phyloP scores from a whole-genome alignment of 2,329 filamentous ascomycete genomes.

The Aspergillus sp. region DNA sequence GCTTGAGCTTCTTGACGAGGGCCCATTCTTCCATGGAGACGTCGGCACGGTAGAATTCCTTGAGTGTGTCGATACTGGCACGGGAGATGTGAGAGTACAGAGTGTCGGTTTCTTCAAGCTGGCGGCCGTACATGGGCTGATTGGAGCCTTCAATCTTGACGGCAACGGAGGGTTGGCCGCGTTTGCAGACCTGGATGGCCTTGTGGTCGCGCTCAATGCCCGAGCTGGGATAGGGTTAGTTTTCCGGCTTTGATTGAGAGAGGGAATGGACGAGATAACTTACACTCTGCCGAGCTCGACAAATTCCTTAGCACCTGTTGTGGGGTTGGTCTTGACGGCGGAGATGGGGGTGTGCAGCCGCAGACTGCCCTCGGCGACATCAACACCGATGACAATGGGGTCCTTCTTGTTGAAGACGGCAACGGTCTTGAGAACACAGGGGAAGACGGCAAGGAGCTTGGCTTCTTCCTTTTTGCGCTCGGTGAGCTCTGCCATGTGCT shows the following conservation, averaged over 20 bases:
- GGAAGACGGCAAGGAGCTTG: constrained; percentile 95
- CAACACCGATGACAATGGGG: constrained; percentile 93
- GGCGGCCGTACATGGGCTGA: constrained; percentile 92
- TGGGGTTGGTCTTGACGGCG: constrained; percentile 78
- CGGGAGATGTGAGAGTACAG: constrained; percentile 89
- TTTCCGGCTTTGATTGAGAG: constrained; percentile 25
- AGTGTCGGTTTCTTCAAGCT: constrained; percentile 87
- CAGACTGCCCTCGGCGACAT: constrained; percentile 89
- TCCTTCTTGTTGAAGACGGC: constrained; percentile 98
- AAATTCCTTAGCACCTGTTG: constrained; percentile 81
- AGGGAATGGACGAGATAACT: constrained; percentile 46
- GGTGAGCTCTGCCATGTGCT: constrained; percentile 84
- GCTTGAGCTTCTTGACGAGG: constrained; percentile 93
- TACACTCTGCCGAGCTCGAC: constrained; percentile 90
- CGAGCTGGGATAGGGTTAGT: constrained; percentile 60
- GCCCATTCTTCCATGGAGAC: constrained; percentile 93
- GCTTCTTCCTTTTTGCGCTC: constrained; percentile 96
- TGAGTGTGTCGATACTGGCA: constrained; percentile 88
- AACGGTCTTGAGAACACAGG: constrained; percentile 85
- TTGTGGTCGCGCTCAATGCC: constrained; percentile 99
- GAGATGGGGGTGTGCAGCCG: constrained; percentile 88
- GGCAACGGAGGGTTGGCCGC: constrained; percentile 94
- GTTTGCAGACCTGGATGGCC: constrained; percentile 87
- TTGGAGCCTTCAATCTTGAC: constrained; percentile 95
- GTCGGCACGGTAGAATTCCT: constrained; percentile 90